Evolutionary conservation across 495 filamentous ascomycete species (phyloP).

Genomic region (Oleoguttula mirabilis): DNA sequence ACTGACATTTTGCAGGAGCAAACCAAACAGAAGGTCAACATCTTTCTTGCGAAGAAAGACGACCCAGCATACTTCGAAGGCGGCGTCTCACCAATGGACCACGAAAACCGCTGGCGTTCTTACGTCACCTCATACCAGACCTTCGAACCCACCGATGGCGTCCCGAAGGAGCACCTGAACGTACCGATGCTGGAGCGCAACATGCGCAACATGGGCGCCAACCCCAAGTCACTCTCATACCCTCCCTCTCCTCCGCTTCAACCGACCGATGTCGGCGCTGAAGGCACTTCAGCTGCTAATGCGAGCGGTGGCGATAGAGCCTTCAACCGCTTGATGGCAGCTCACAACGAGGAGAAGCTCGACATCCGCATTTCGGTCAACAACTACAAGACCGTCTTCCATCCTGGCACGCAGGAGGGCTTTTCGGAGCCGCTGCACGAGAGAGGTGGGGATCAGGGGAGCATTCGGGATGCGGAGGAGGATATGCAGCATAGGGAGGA

Average conservation of each 20-base stretch:
- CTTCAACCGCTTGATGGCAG: slow-evolving; percentile 5
- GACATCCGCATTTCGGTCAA: slow-evolving; percentile 68
- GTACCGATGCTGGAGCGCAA: slow-evolving; percentile 52
- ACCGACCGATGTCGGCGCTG: not conserved
- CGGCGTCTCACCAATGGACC: slow-evolving; percentile 35
- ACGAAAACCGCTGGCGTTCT: slow-evolving; percentile 66
- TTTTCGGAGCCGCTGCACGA: slow-evolving; percentile 9
- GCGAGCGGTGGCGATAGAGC: slow-evolving; percentile 22
- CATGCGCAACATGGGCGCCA: slow-evolving; percentile 42
- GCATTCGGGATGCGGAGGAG: slow-evolving; percentile 34
- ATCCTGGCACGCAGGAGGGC: slow-evolving; percentile 48
- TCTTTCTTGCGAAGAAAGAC: slow-evolving; percentile 65
- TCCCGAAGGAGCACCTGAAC: slow-evolving; percentile 50
- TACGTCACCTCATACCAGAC: slow-evolving; percentile 86
- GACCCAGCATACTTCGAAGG: slow-evolving; percentile 65
- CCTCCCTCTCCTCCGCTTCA: slow-evolving; percentile 9
- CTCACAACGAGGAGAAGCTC: slow-evolving; percentile 53
- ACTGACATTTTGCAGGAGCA: slow-evolving; percentile 11
- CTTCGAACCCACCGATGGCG: slow-evolving; percentile 78
- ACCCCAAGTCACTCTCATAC: slow-evolving; percentile 21
- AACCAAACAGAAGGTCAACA: slow-evolving; percentile 45
- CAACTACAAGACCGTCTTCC: slow-evolving; percentile 69
- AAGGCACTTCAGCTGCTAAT: slow-evolving; percentile 36
- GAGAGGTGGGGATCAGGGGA: slow-evolving; percentile 12
- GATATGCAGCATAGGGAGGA: slow-evolving; percentile 38